Base-by-base conservation (phyloP, 345 rosid genomes). In the Leavenworthia alabamica region DNA sequence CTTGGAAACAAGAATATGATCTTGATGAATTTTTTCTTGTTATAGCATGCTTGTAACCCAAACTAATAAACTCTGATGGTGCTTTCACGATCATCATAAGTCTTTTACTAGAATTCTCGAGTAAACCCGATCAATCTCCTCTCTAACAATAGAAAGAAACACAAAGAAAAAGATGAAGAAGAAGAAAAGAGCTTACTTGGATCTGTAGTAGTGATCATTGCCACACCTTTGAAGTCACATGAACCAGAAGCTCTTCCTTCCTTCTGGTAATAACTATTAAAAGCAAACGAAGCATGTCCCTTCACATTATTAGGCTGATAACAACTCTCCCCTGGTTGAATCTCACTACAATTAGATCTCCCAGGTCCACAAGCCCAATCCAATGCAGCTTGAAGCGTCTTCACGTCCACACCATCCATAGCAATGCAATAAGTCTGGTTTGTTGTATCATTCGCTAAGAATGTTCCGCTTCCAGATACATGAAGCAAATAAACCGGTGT, bases 341-440 rank as follows among this genome's bases (percentile, higher is more conserved):
- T 75, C 81, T 82, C 97, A 9, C 94, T 83, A 66, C 99, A 93
- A 64, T 93, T 84, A 8, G 97, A 82, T 67, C 75, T 78, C 64
- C 99, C 96, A 0, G 96, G 92, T 22, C 99, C 99, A 70, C 97
- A 93, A 24, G 96, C 95, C 99, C 99, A 89, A 56, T 93, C 99
- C 78, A 89, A 77, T 0, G 99, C 97, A 2, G 97, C 81, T 49
- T 89, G 99, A 78, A 93, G 75, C 8, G 85, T 81, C 80, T 65
- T 87, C 8, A 60, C 45, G 69, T 93, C 97, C 8, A 84, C 77
- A 40, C 74, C 81, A 37, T 89, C 99, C 91, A 72, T 76, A 12
- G 73, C 89, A 63, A 84, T 79, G 16, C 99, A 93, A 36, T 81
- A 90, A 0, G 99, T 87, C 71, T 77, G 84, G 57, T 93, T 93